Conservation (phyloP, 352 stramenopile genomes). For the Elongisporangium senticosum region DNA sequence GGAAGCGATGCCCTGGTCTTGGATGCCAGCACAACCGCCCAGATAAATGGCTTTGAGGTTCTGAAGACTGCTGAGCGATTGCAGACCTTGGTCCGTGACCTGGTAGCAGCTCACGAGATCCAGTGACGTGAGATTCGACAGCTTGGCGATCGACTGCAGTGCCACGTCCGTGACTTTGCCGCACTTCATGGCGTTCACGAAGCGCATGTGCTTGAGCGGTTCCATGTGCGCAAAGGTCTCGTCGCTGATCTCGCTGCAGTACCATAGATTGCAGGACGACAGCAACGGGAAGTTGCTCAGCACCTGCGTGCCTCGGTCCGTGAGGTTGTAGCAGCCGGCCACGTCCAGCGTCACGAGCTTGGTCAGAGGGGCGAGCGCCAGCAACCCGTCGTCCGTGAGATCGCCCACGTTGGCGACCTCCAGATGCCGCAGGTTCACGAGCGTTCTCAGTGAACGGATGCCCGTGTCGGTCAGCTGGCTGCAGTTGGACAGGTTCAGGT, state of each 20-base stretch:
- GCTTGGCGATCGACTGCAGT: conserved; percentile 37
- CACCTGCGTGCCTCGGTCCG: conserved; percentile 55
- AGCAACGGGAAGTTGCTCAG: conserved; percentile 47
- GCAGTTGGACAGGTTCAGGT: conserved; percentile 76
- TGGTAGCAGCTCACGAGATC: conserved; percentile 78
- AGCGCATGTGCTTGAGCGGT: conserved; percentile 46
- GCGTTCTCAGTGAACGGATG: conserved; percentile 34
- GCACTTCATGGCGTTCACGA: conserved; percentile 82
- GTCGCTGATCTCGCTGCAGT: conserved; percentile 75
- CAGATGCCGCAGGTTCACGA: conserved; percentile 60
- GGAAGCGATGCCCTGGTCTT: conserved; percentile 48
- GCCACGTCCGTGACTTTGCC: conserved; percentile 58
- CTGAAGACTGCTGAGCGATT: conserved; percentile 26
- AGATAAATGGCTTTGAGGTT: conserved; percentile 61
- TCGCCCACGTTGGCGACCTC: conserved; percentile 77
- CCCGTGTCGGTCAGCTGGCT: conserved; percentile 63
- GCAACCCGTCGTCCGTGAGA: conserved; percentile 54
- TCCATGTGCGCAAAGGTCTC: conserved; percentile 53
- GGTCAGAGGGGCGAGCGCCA: conserved; percentile 39
- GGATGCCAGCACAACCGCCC: conserved; percentile 49
- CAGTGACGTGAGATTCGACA: conserved; percentile 55
- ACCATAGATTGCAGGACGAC: conserved; percentile 73
- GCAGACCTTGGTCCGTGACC: conserved; percentile 50
- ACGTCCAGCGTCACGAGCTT: conserved; percentile 63
- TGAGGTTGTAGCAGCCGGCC: conserved; percentile 79